phyloP scores from a whole-genome alignment of 805 yeast genomes.

The Blastobotrys chiropterorum region DNA sequence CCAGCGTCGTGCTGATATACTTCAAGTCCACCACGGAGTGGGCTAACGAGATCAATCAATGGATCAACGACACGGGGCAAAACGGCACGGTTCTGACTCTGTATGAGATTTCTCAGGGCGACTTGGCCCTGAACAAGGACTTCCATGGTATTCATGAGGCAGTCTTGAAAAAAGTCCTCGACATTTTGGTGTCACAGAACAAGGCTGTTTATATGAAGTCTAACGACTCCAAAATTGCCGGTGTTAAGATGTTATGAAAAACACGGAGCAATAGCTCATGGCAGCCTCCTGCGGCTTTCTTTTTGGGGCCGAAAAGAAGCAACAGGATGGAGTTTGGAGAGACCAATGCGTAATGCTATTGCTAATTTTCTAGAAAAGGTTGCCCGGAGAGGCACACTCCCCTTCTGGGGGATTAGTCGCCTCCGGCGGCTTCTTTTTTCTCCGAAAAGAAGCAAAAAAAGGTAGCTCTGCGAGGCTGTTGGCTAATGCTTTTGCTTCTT shows the following conservation, averaged over 20 bases:
- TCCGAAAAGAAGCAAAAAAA: neutral
- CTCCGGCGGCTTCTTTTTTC: neutral
- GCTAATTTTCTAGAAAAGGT: no score
- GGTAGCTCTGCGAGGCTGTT: no score
- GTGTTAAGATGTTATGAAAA: conserved; percentile 49
- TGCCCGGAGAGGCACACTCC: no score
- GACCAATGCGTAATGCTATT: no score
- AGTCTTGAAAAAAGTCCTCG: conserved; percentile 49
- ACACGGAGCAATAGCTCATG: neutral
- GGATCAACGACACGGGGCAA: conserved; percentile 78
- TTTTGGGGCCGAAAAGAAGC: no score
- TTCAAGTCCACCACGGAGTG: conserved; percentile 69
- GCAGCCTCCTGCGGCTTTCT: neutral
- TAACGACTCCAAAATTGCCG: conserved; percentile 56
- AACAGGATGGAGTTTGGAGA: no score
- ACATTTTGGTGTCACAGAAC: conserved; percentile 55
- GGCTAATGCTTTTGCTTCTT: no score
- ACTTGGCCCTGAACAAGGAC: conserved; percentile 47
- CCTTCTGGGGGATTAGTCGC: no score
- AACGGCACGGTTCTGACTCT: conserved; percentile 69
- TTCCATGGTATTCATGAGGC: conserved; percentile 57
- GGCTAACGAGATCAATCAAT: conserved; percentile 55
- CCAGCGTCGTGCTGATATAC: conserved; percentile 39
- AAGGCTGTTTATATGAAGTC: conserved; percentile 69
- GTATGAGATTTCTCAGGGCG: conserved; percentile 71